These are phyloP conservation scores for Xerocomellus dryophilus DNA, from an alignment of 768 basidiomycete genomes.

Conservation along the genomic window DNA sequence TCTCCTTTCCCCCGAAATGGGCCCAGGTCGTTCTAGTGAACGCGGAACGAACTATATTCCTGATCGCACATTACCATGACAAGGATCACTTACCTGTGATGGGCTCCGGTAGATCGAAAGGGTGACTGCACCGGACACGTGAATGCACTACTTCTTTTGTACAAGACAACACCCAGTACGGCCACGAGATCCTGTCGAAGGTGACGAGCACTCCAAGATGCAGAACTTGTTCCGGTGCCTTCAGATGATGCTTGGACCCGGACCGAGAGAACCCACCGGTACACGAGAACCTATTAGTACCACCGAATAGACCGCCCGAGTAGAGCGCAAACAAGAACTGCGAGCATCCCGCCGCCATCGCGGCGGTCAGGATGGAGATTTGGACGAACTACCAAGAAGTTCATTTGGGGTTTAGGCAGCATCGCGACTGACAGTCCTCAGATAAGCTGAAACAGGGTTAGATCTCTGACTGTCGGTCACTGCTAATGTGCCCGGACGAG, in stretches of 20 bases:
- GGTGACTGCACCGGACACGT: background rate
- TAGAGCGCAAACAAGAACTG: conserved; percentile 20
- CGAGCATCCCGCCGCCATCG: conserved; percentile 24
- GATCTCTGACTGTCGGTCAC: conserved; percentile 10
- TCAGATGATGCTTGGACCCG: conserved; percentile 3
- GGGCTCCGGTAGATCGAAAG: conserved; percentile 6
- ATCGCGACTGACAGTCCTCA: background rate
- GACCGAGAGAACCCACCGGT: conserved; percentile 5
- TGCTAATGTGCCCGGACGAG: background rate
- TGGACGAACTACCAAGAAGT: conserved; percentile 1
- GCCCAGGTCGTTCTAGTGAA: conserved; percentile 1
- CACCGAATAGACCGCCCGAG: conserved; percentile 21
- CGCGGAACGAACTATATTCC: background rate
- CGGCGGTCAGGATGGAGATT: conserved; percentile 25
- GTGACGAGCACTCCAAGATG: conserved; percentile 4
- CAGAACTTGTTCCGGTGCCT: conserved; percentile 6
- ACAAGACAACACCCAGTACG: background rate
- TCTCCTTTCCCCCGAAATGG: conserved; percentile 11
- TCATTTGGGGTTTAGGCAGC: background rate
- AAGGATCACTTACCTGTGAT: background rate
- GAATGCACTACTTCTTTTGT: conserved; percentile 3
- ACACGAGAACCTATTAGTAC: conserved; percentile 9
- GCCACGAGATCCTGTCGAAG: conserved; percentile 11
- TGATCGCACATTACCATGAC: conserved; percentile 3
- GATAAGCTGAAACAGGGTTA: conserved; percentile 16